phyloP scores from a whole-genome alignment of 371 early-diverging fungal species.

The Mucor racemosus region DNA sequence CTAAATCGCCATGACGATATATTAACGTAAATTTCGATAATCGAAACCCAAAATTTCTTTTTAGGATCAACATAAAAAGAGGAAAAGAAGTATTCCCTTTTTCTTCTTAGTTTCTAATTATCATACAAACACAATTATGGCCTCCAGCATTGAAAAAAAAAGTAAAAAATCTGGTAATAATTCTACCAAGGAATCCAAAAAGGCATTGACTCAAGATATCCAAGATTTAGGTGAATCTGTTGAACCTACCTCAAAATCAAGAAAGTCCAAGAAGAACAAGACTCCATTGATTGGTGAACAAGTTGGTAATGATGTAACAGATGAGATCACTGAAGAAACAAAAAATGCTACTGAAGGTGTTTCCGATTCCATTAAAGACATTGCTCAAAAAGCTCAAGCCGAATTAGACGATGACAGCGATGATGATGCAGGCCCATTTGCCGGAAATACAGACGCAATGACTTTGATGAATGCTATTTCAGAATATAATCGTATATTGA shows the following conservation, averaged over 20 bases:
- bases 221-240: not conserved
- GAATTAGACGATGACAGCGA: slow-evolving; percentile 7
- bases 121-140: slow-evolving; percentile 4
- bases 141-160: slow-evolving; percentile 1
- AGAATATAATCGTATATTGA: slow-evolving; percentile 27
- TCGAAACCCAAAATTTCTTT: not conserved
- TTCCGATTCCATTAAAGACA: not conserved
- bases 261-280: not conserved
- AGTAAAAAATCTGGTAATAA: not conserved
- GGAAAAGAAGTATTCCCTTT: not conserved
- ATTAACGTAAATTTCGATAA: slow-evolving; percentile 5
- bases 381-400: not conserved
- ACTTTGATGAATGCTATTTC: slow-evolving; percentile 29
- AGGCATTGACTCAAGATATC: not conserved
- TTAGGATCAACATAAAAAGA: not conserved
- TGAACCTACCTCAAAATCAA: not conserved
- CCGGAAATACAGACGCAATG: slow-evolving; percentile 11
- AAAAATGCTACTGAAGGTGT: slow-evolving; percentile 3
- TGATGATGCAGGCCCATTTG: not conserved
- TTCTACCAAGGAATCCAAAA: not conserved
- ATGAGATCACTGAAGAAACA: not conserved
- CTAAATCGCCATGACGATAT: slow-evolving; percentile 5
- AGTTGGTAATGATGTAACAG: not conserved
- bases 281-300: not conserved
- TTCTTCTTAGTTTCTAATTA: slow-evolving; percentile 4